Evolutionary conservation across 768 basidiomycete genomes (phyloP).

Genomic region (Asterophora lycoperdoides): DNA sequence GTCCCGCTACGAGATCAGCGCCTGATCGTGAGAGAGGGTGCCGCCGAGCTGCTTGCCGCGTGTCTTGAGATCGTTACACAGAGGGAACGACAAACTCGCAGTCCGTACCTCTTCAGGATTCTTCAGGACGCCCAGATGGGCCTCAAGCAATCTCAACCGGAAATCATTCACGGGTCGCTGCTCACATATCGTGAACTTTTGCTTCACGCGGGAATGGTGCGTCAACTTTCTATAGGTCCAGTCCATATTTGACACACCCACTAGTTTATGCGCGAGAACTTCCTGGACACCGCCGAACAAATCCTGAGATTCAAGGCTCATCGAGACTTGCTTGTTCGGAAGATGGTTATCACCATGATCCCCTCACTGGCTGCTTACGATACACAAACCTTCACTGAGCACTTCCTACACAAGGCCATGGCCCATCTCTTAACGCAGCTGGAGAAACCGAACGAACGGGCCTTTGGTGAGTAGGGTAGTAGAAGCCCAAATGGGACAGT

Average conservation of each 20-base stretch:
- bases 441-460: slow-evolving; percentile 83
- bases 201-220: slow-evolving; percentile 90
- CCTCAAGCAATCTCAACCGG: slow-evolving; percentile 73
- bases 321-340: slow-evolving; percentile 82
- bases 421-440: slow-evolving; percentile 83
- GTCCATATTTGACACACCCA: background rate
- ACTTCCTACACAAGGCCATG: slow-evolving; percentile 94
- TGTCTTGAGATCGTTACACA: slow-evolving; percentile 84
- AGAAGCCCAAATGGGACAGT: background rate
- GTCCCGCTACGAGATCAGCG: slow-evolving; percentile 85
- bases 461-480: slow-evolving; percentile 59
- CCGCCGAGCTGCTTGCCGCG: slow-evolving; percentile 88
- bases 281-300: slow-evolving; percentile 82
- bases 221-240: slow-evolving; percentile 21
- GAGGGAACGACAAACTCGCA: slow-evolving; percentile 64
- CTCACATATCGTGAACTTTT: slow-evolving; percentile 89
- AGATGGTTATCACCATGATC: slow-evolving; percentile 94
- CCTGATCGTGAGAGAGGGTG: slow-evolving; percentile 87
- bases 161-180: slow-evolving; percentile 89
- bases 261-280: slow-evolving; percentile 87
- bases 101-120: slow-evolving; percentile 72
- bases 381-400: slow-evolving; percentile 85
- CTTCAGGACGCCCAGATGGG: slow-evolving; percentile 84
- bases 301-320: slow-evolving; percentile 86
- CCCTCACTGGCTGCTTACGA: slow-evolving; percentile 94